phyloP scores from a whole-genome alignment of 2,329 filamentous ascomycete species.

The Gaeumannomyces tritici region DNA sequence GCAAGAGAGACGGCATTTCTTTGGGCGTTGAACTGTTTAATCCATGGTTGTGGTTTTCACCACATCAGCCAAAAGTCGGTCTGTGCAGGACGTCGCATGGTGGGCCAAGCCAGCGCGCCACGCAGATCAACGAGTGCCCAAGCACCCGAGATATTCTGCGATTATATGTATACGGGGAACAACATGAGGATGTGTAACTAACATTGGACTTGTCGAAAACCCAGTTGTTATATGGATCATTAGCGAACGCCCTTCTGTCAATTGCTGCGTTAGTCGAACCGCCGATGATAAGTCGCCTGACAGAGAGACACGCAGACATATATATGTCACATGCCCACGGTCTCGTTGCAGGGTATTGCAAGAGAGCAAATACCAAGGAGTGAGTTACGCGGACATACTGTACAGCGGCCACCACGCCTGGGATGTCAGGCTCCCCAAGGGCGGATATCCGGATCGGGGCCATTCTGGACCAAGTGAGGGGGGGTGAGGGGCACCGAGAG shows the following conservation, averaged over 20 bases:
- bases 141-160: too few species aligned
- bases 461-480: slow-evolving; percentile 21
- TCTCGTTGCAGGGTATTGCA: too few species aligned
- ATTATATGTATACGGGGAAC: too few species aligned
- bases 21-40: slow-evolving; percentile 41
- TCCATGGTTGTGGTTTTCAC: neutral
- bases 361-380: too few species aligned
- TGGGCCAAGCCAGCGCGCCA: too few species aligned
- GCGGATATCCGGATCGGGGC: slow-evolving; percentile 39
- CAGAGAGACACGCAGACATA: too few species aligned
- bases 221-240: slow-evolving; percentile 60
- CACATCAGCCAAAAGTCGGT: neutral
- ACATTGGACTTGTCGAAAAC: slow-evolving; percentile 51
- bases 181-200: neutral
- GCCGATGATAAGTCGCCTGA: too few species aligned
- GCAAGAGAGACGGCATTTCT: slow-evolving; percentile 55
- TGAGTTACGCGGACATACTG: slow-evolving; percentile 26
- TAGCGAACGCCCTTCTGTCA: slow-evolving; percentile 44
- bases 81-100: neutral
- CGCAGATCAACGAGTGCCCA: too few species aligned
- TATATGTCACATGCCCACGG: too few species aligned
- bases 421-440: slow-evolving; percentile 50
- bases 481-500: neutral
- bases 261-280: neutral
- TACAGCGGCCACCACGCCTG: slow-evolving; percentile 53